Percentiles rank a stretch among this genome's conserved stretches.
Conservation (phyloP, 164 flowering plant genomes). For the Berberis vulgaris region DNA sequence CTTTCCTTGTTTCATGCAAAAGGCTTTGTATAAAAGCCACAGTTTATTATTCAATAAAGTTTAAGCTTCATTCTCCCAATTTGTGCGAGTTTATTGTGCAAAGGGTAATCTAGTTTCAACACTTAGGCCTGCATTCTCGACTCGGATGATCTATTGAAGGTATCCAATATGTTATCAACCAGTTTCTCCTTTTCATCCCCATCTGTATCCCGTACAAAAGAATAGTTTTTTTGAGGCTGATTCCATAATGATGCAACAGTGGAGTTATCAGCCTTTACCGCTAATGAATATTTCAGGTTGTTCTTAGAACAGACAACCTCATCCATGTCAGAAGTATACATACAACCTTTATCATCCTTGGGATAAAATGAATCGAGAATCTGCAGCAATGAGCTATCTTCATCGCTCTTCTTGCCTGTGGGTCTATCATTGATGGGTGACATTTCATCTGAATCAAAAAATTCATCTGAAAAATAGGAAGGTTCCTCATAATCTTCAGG, state of each 20-base stretch:
- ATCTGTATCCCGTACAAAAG: constrained; percentile 40
- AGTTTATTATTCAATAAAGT: no score
- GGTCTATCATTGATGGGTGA: constrained; percentile 4
- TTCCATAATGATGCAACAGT: constrained; percentile 1
- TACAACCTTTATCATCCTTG: constrained; percentile 22
- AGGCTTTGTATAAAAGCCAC: no score
- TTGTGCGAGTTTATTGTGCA: no score
- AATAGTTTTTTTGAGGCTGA: constrained; percentile 26
- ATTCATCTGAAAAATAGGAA: constrained; percentile 29
- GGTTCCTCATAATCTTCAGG: constrained; percentile 16
- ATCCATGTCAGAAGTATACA: constrained; percentile 10
- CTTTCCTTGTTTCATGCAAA: no score
- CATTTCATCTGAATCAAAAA: constrained; percentile 50
- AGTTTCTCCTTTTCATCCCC: constrained; percentile 27
- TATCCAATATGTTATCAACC: constrained; percentile 43
- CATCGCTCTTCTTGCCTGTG: constrained; percentile 13
- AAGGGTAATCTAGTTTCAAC: no score
- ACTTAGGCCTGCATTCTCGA: constrained; percentile 16
- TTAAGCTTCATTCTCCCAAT: no score
- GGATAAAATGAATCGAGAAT: constrained; percentile 64
- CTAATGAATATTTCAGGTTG: constrained; percentile 6
- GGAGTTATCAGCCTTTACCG: constrained; percentile 6
- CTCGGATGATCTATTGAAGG: constrained; percentile 21
- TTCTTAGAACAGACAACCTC: constrained; percentile 14
- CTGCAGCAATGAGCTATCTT: constrained; percentile 41